Evolutionary conservation across 352 stramenopile species (phyloP).

Genomic region (Phytophthora litchii): DNA sequence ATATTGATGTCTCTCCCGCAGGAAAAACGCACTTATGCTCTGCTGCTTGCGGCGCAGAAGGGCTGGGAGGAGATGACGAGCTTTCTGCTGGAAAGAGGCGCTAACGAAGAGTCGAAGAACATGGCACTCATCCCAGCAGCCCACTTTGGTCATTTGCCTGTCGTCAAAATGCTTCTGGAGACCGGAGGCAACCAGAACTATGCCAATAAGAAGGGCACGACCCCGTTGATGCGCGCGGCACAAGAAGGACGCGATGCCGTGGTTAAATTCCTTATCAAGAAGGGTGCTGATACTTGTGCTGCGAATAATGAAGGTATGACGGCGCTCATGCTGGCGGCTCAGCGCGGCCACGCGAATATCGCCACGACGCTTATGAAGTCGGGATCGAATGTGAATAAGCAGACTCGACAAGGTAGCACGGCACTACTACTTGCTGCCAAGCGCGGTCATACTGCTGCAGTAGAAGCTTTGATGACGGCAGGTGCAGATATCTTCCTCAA

Average conservation of each 20-base stretch:
- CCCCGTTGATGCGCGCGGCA: slow-evolving; percentile 83
- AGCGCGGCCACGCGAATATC: slow-evolving; percentile 83
- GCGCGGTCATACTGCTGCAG: slow-evolving; percentile 75
- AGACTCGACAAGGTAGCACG: slow-evolving; percentile 86
- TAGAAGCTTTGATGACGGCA: slow-evolving; percentile 79
- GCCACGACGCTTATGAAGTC: slow-evolving; percentile 82
- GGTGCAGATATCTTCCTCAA: slow-evolving; percentile 89
- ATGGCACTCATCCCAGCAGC: slow-evolving; percentile 85
- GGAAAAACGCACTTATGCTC: slow-evolving; percentile 80
- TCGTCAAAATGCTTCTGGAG: slow-evolving; percentile 77
- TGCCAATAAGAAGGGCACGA: slow-evolving; percentile 89
- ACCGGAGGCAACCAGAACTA: slow-evolving; percentile 79
- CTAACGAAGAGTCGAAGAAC: slow-evolving; percentile 85
- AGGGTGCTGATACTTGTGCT: slow-evolving; percentile 69
- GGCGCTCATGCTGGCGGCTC: slow-evolving; percentile 83
- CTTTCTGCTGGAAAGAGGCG: slow-evolving; percentile 68
- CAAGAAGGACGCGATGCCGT: slow-evolving; percentile 85
- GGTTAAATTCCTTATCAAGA: slow-evolving; percentile 77
- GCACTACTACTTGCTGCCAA: slow-evolving; percentile 86
- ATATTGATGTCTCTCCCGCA: slow-evolving; percentile 35
- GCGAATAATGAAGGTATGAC: slow-evolving; percentile 91
- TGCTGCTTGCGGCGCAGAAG: slow-evolving; percentile 86
- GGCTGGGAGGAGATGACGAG: slow-evolving; percentile 71
- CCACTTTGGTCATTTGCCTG: slow-evolving; percentile 81
- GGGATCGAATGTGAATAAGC: slow-evolving; percentile 88